phyloP scores from a whole-genome alignment of 495 filamentous ascomycete species.

The Aspergillus haitiensis region DNA sequence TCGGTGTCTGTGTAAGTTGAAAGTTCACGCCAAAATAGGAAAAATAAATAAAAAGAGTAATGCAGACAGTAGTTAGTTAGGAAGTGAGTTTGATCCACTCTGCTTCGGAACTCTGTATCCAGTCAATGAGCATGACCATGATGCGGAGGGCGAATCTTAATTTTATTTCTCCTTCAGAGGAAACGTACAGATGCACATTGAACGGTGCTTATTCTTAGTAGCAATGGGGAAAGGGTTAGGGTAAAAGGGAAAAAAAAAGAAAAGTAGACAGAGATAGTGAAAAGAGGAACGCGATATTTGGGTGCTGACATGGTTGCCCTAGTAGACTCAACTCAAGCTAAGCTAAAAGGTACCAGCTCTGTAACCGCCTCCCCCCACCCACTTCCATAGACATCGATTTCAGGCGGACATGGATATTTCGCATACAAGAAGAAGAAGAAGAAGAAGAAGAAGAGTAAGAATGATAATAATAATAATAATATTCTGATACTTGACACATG shows the following conservation, averaged over 20 bases:
- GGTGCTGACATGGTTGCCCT: constrained; percentile 16
- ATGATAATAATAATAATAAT: too few relatives aligned
- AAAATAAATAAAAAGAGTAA: too few relatives aligned
- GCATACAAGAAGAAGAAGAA: too few relatives aligned
- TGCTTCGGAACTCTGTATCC: not conserved
- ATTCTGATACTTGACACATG: too few relatives aligned
- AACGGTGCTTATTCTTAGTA: not conserved
- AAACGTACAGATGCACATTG: not conserved
- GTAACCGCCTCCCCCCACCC: not conserved
- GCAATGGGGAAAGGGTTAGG: not conserved
- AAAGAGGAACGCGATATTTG: constrained; percentile 1
- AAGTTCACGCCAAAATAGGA: too few relatives aligned
- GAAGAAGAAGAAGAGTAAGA: too few relatives aligned
- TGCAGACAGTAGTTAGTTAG: too few relatives aligned
- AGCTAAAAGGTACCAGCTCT: not conserved
- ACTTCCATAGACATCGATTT: too few relatives aligned
- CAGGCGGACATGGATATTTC: too few relatives aligned
- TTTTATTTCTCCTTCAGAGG: constrained; percentile 3
- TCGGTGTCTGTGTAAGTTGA: too few relatives aligned
- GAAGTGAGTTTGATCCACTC: too few relatives aligned
- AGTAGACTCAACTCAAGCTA: not conserved
- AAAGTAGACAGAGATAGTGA: not conserved
- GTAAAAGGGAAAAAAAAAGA: not conserved
- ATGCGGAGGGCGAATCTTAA: not conserved
- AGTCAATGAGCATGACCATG: not conserved